These are phyloP conservation scores for Pseudocercospora cruenta DNA, from an alignment of 2,329 filamentous ascomycete genomes.

Conservation along the genomic window DNA sequence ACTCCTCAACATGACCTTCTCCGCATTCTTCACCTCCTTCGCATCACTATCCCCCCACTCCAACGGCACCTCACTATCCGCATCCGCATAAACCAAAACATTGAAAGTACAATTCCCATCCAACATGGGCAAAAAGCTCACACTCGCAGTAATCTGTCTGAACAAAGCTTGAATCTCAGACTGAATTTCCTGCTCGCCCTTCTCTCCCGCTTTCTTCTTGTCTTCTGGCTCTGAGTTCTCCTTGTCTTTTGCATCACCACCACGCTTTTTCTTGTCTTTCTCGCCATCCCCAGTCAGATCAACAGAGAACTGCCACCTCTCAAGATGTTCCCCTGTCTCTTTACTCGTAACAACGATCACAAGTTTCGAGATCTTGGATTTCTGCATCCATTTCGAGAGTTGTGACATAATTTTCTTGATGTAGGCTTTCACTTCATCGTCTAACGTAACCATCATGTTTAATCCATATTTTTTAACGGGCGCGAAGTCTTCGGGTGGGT, in stretches of 20 bases:
- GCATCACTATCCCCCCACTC: slow-evolving; percentile 99
- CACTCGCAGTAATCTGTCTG: slow-evolving; percentile 94
- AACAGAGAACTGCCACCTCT: slow-evolving; percentile 98
- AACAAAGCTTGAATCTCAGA: slow-evolving; percentile 95
- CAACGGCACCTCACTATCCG: slow-evolving; percentile 92
- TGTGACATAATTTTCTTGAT: slow-evolving; percentile 99
- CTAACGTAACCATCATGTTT: slow-evolving; percentile 95
- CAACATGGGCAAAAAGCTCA: slow-evolving; percentile 93
- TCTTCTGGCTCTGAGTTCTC: slow-evolving; percentile 61
- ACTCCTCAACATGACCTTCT: slow-evolving; percentile 91
- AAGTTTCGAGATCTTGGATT: slow-evolving; percentile 94
- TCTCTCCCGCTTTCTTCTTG: slow-evolving; percentile 56
- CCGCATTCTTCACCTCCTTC: slow-evolving; percentile 91
- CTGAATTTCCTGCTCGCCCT: slow-evolving; percentile 92
- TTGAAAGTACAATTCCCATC: slow-evolving; percentile 98
- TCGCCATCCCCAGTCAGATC: not conserved
- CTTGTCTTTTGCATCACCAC: slow-evolving; percentile 56
- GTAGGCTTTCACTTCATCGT: slow-evolving; percentile 98
- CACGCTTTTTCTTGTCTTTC: no score
- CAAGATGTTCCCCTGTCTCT: slow-evolving; percentile 93
- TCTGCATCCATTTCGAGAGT: slow-evolving; percentile 96
- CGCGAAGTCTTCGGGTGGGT: slow-evolving; percentile 95
- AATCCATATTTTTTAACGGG: slow-evolving; percentile 99
- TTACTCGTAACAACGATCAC: slow-evolving; percentile 97
- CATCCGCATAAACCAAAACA: slow-evolving; percentile 95